Conservation (phyloP, 2,329 filamentous ascomycete genomes). For the Ophiocordyceps robertsii region DNA sequence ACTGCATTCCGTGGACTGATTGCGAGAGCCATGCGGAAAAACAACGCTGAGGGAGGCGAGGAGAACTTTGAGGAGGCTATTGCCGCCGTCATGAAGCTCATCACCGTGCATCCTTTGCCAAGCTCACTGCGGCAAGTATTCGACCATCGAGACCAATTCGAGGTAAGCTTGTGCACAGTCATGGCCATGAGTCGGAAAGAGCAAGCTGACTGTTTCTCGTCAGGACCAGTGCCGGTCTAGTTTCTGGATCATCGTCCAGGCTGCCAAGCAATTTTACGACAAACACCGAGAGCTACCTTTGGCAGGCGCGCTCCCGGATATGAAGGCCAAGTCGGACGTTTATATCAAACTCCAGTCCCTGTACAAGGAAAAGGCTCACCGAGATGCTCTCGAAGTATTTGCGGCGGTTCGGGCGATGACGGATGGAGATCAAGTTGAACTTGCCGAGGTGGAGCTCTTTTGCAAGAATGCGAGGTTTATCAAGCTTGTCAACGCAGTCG, state of each 20-base stretch:
- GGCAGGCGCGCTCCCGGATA: slow-evolving; percentile 81
- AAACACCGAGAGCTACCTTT: slow-evolving; percentile 65
- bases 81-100: slow-evolving; percentile 75
- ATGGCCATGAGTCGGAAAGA: not conserved
- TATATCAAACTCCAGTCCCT: slow-evolving; percentile 87
- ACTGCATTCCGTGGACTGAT: slow-evolving; percentile 65
- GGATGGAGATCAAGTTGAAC: slow-evolving; percentile 41
- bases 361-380: slow-evolving; percentile 77
- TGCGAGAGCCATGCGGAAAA: slow-evolving; percentile 49
- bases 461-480: slow-evolving; percentile 93
- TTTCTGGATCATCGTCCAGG: slow-evolving; percentile 84
- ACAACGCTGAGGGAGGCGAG: slow-evolving; percentile 74
- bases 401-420: slow-evolving; percentile 41
- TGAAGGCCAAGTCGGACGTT: slow-evolving; percentile 87
- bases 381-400: slow-evolving; percentile 65
- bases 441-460: slow-evolving; percentile 73
- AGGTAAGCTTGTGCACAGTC: slow-evolving; percentile 23
- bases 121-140: slow-evolving; percentile 67
- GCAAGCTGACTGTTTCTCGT: not conserved
- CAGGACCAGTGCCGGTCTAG: slow-evolving; percentile 20
- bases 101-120: slow-evolving; percentile 55
- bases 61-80: slow-evolving; percentile 95
- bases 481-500: slow-evolving; percentile 59
- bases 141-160: slow-evolving; percentile 38
- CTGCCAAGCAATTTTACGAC: slow-evolving; percentile 63